Conservation (phyloP, 495 filamentous ascomycete species). For the Talaromyces proteolyticus region DNA sequence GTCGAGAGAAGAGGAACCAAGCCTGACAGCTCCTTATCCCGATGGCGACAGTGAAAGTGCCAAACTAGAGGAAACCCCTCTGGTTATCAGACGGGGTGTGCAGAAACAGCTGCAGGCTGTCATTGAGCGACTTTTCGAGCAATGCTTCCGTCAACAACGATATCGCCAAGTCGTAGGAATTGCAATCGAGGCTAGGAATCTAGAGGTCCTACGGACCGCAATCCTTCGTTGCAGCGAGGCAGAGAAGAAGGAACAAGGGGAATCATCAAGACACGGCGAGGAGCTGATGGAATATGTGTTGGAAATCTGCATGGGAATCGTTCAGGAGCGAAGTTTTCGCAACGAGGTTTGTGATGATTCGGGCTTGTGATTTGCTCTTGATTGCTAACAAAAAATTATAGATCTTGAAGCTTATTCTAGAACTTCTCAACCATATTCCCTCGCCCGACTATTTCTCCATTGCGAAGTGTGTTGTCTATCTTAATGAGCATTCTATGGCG, state of each 20-base stretch:
- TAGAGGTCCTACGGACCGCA: slow-evolving; percentile 80
- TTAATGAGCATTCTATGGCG: slow-evolving; percentile 88
- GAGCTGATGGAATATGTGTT: slow-evolving; percentile 96
- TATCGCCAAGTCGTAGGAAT: slow-evolving; percentile 99
- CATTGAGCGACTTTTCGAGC: slow-evolving; percentile 86
- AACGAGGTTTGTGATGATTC: slow-evolving; percentile 51
- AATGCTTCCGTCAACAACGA: slow-evolving; percentile 76
- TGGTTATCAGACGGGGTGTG: slow-evolving; percentile 48
- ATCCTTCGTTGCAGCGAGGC: slow-evolving; percentile 80
- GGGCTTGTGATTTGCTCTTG: not conserved
- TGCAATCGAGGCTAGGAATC: slow-evolving; percentile 88
- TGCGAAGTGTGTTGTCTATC: slow-evolving; percentile 94
- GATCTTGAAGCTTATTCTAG: slow-evolving; percentile 82
- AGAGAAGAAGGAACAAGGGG: slow-evolving; percentile 60
- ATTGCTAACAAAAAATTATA: slow-evolving; percentile 27
- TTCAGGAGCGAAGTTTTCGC: slow-evolving; percentile 86
- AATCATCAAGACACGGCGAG: slow-evolving; percentile 60
- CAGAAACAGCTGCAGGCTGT: slow-evolving; percentile 72
- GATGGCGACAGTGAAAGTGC: slow-evolving; percentile 48
- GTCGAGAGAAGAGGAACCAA: slow-evolving; percentile 66
- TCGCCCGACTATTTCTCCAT: slow-evolving; percentile 97
- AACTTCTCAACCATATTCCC: slow-evolving; percentile 80
- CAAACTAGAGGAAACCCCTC: slow-evolving; percentile 46
- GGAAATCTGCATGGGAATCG: slow-evolving; percentile 94
- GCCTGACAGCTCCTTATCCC: slow-evolving; percentile 47